Conservation (phyloP, 148 eudicot species). For the Fagopyrum tataricum region DNA sequence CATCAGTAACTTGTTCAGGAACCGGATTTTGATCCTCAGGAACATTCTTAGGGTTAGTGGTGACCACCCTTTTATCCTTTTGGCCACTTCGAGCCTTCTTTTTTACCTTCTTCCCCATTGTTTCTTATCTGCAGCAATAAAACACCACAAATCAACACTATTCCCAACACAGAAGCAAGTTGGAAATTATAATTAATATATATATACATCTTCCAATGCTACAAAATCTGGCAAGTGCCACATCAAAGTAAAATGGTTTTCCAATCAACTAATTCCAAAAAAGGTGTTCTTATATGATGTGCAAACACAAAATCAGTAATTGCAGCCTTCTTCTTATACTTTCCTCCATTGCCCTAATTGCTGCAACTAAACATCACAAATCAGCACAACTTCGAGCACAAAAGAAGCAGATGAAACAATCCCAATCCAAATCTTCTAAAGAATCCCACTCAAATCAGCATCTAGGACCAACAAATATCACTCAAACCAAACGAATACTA, state of each 20-base stretch:
- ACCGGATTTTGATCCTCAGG: constrained; percentile 17
- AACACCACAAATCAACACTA: constrained; percentile 4
- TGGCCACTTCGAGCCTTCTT: constrained; percentile 41
- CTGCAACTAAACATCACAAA: too few species aligned
- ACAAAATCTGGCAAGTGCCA: too few species aligned
- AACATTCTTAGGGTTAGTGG: constrained; percentile 25
- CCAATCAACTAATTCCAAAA: too few species aligned
- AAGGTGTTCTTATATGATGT: too few species aligned
- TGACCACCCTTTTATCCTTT: constrained; percentile 20
- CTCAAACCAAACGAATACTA: too few species aligned
- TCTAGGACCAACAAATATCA: background rate
- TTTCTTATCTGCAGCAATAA: constrained; percentile 1
- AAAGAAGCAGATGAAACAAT: too few species aligned
- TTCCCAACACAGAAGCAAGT: background rate
- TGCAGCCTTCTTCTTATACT: too few species aligned
- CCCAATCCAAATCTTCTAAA: background rate
- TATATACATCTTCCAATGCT: too few species aligned
- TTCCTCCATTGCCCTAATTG: too few species aligned
- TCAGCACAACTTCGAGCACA: too few species aligned
- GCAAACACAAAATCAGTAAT: too few species aligned
- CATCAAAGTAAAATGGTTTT: too few species aligned
- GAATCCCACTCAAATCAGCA: background rate
- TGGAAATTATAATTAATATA: background rate
- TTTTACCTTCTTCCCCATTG: constrained; percentile 23
- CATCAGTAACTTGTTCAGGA: constrained; percentile 26